phyloP scores from a whole-genome alignment of 495 filamentous ascomycete genomes.

The Tricharina praecox region DNA sequence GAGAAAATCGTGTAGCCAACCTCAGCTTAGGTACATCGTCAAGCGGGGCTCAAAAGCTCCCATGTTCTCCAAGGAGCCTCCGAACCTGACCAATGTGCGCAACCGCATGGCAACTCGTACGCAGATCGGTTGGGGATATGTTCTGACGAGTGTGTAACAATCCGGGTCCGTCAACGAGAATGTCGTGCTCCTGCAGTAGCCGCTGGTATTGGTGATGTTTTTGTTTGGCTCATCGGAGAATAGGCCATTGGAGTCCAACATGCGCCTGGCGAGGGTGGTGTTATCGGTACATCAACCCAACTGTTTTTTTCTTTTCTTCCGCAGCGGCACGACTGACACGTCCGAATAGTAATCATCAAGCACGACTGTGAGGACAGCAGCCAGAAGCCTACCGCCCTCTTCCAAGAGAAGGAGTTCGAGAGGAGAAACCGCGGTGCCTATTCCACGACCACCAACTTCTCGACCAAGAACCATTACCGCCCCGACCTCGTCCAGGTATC shows the following conservation, averaged over 20 bases:
- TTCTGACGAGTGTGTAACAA: constrained; percentile 38
- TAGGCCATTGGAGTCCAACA: constrained; percentile 67
- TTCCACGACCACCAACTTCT: constrained; percentile 60
- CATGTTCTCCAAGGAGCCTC: constrained; percentile 80
- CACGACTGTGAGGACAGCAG: constrained; percentile 41
- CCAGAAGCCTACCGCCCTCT: constrained; percentile 52
- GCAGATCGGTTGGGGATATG: constrained; percentile 6
- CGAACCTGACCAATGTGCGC: constrained; percentile 82
- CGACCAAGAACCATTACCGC: constrained; percentile 70
- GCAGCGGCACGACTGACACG: no score
- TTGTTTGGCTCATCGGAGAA: neutral
- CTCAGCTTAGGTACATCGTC: constrained; percentile 44
- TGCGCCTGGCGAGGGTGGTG: constrained; percentile 47
- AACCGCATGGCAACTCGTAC: constrained; percentile 68
- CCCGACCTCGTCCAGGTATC: constrained; percentile 55
- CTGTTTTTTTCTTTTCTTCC: no score
- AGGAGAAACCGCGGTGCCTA: constrained; percentile 71
- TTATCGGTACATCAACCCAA: constrained; percentile 39
- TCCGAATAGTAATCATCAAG: constrained; percentile 56
- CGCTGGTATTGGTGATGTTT: no score
- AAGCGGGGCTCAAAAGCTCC: constrained; percentile 75
- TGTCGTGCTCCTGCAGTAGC: constrained; percentile 39
- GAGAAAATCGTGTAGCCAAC: neutral
- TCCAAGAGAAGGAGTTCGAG: constrained; percentile 47
- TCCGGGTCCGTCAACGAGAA: constrained; percentile 83